Evolutionary conservation across 2,329 filamentous ascomycete genomes (phyloP).

Genomic region (Ceratocystis ficicola): DNA sequence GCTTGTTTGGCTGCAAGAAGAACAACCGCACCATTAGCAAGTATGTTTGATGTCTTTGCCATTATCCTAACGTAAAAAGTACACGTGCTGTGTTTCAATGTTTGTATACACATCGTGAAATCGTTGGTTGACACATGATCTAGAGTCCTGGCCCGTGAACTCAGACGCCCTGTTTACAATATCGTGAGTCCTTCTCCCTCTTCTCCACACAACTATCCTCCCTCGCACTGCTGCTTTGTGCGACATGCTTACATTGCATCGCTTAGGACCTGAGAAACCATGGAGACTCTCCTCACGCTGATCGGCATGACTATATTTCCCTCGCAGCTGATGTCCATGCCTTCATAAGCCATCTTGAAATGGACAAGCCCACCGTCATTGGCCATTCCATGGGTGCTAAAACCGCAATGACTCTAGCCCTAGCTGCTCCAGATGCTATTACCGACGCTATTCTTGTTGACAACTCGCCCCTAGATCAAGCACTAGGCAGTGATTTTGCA

Average conservation of each 20-base stretch:
- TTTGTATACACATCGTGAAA: too few species aligned
- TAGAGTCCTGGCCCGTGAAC: conserved; percentile 68
- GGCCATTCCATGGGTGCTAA: conserved; percentile 98
- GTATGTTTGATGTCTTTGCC: conserved; percentile 40
- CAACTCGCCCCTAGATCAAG: conserved; percentile 77
- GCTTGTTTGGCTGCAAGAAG: conserved; percentile 87
- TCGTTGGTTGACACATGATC: background rate
- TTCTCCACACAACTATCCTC: background rate
- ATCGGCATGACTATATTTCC: conserved; percentile 62
- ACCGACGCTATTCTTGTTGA: conserved; percentile 70
- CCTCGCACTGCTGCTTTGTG: background rate
- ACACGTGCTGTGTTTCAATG: too few species aligned
- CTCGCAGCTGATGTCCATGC: conserved; percentile 74
- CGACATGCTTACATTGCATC: conserved; percentile 22
- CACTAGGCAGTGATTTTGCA: conserved; percentile 60
- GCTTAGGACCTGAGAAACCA: conserved; percentile 78
- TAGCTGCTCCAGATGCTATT: conserved; percentile 55
- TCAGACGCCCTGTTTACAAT: conserved; percentile 70
- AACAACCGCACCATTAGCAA: conserved; percentile 93
- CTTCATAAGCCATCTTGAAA: conserved; percentile 60
- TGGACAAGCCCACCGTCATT: conserved; percentile 65
- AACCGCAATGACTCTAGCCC: conserved; percentile 74
- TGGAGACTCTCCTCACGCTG: conserved; percentile 71
- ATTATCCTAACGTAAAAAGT: too few species aligned
- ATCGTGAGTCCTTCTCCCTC: conserved; percentile 44